A percentile compares a stretch with the other conserved stretches of the same genome.
These are phyloP conservation scores for Plasmodium coatneyi DNA, from an alignment of 169 alveolate species.

Conservation along the genomic window DNA sequence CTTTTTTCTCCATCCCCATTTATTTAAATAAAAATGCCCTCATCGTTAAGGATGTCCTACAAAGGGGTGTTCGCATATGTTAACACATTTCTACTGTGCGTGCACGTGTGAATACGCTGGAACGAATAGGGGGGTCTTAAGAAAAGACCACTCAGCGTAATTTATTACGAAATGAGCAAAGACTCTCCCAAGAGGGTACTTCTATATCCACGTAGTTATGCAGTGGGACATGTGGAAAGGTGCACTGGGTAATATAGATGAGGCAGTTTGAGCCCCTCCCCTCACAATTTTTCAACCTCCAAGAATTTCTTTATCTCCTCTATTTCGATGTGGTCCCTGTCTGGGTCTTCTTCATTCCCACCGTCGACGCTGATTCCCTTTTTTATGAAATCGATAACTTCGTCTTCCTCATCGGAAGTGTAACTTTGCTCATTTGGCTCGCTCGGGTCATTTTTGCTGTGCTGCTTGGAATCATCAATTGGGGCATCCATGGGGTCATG, in stretches of 20 bases:
- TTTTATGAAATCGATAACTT: slow-evolving; percentile 56
- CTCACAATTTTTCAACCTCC: background rate
- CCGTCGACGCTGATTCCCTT: background rate
- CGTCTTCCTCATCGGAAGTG: slow-evolving; percentile 62
- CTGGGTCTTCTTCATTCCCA: background rate
- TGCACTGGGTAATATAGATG: background rate
- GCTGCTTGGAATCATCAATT: background rate
- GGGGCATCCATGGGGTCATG: background rate
- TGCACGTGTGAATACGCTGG: background rate
- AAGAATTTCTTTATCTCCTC: slow-evolving; percentile 23
- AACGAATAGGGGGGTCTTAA: background rate
- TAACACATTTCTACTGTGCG: background rate
- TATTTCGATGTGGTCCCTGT: background rate
- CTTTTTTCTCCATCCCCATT: background rate
- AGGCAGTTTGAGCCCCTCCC: background rate
- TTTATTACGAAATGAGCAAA: background rate
- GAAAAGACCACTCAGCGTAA: background rate
- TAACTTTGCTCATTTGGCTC: slow-evolving; percentile 3
- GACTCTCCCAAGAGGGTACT: background rate
- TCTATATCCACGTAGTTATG: background rate
- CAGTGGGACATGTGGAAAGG: background rate
- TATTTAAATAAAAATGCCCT: background rate
- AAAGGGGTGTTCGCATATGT: background rate
- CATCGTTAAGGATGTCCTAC: background rate
- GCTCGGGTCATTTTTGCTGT: background rate